phyloP scores from a whole-genome alignment of 345 rosid genomes.

The Corchorus capsularis region DNA sequence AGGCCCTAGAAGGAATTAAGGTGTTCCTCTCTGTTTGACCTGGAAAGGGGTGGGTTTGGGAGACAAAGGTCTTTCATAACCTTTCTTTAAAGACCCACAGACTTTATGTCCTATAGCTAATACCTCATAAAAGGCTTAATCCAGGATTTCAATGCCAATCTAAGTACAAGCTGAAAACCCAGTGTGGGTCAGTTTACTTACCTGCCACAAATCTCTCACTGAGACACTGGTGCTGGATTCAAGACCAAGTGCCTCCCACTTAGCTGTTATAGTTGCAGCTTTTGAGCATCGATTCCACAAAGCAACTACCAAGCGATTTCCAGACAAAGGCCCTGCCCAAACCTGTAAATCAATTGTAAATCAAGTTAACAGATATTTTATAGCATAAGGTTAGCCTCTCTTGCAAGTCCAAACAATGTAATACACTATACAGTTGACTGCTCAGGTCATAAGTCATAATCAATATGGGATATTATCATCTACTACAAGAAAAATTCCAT shows the following conservation, averaged over 20 bases:
- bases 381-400: neutral
- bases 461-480: neutral
- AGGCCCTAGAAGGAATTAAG: neutral
- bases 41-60: neutral
- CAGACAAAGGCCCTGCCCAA: slow-evolving; percentile 96
- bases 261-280: slow-evolving; percentile 64
- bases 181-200: slow-evolving; percentile 28
- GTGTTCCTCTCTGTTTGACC: neutral
- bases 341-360: slow-evolving; percentile 44
- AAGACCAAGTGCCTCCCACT: slow-evolving; percentile 76
- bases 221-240: slow-evolving; percentile 64
- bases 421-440: neutral
- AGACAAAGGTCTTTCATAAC: neutral
- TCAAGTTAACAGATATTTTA: neutral
- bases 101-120: neutral
- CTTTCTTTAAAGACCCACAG: neutral
- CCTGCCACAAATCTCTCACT: slow-evolving; percentile 91
- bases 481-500: neutral
- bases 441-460: too few species aligned
- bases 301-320: slow-evolving; percentile 68
- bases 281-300: slow-evolving; percentile 87
- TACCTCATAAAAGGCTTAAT: neutral
- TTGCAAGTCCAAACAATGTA: neutral
- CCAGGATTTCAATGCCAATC: neutral
- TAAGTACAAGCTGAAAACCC: neutral